These are phyloP conservation scores for Massarina eburnea DNA, from an alignment of 2,329 filamentous ascomycete genomes.

Conservation along the genomic window DNA sequence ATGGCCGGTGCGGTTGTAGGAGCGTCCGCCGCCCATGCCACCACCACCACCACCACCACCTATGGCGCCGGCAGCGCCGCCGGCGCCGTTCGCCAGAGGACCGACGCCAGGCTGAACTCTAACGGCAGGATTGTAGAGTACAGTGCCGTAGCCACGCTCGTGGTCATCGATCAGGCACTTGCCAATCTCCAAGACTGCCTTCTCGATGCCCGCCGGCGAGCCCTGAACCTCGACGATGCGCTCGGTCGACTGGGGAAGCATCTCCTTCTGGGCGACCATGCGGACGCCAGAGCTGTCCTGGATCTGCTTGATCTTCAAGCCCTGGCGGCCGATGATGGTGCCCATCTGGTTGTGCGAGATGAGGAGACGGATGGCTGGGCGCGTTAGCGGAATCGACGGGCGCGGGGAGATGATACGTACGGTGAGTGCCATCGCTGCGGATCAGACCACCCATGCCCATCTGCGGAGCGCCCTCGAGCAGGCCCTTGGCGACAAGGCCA, in stretches of 20 bases:
- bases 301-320: slow-evolving; percentile 99
- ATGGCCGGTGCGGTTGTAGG: slow-evolving; percentile 91
- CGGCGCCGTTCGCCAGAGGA: slow-evolving; percentile 54
- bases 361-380: slow-evolving; percentile 86
- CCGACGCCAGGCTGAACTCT: slow-evolving; percentile 70
- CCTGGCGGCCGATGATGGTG: slow-evolving; percentile 95
- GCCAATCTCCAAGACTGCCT: slow-evolving; percentile 97
- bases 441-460: slow-evolving; percentile 95
- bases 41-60: slow-evolving; percentile 53
- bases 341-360: slow-evolving; percentile 99
- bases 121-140: slow-evolving; percentile 95
- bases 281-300: slow-evolving; percentile 95
- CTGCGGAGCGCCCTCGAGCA: slow-evolving; percentile 89
- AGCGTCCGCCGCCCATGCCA: slow-evolving; percentile 56
- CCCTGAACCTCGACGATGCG: slow-evolving; percentile 97
- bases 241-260: slow-evolving; percentile 98
- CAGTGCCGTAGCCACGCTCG: slow-evolving; percentile 94
- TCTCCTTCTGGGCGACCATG: slow-evolving; percentile 99
- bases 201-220: slow-evolving; percentile 91
- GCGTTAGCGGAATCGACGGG: slow-evolving; percentile 18
- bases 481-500: slow-evolving; percentile 83
- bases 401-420: slow-evolving; percentile 61
- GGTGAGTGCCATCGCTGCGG: slow-evolving; percentile 82
- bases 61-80: slow-evolving; percentile 49
- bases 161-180: slow-evolving; percentile 98